phyloP scores from a whole-genome alignment of 106 monocot genomes.

The Allium sativum region DNA sequence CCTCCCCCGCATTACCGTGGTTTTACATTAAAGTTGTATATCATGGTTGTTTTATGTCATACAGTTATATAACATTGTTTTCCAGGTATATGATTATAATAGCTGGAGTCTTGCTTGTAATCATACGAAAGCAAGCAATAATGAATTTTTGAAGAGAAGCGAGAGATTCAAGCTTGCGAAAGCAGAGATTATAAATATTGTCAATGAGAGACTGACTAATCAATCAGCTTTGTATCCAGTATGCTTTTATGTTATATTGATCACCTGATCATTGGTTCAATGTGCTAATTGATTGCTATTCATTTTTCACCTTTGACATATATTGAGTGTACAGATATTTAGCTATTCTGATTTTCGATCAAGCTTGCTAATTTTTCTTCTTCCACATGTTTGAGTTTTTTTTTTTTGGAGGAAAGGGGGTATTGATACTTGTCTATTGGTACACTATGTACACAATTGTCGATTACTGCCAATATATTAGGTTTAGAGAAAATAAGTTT shows the following conservation, averaged over 20 bases:
- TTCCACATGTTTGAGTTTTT: too few species aligned
- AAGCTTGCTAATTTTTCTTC: too few species aligned
- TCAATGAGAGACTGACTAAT: constrained; percentile 64
- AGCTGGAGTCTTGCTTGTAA: constrained; percentile 41
- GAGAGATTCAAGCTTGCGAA: constrained; percentile 54
- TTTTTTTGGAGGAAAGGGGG: too few species aligned
- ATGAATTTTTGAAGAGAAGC: constrained; percentile 43
- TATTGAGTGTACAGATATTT: too few species aligned
- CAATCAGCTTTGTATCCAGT: constrained; percentile 35
- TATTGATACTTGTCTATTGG: too few species aligned
- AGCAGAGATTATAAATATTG: constrained; percentile 61
- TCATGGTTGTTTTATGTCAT: too few species aligned
- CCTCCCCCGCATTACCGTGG: neutral
- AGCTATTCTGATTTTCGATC: too few species aligned
- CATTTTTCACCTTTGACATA: too few species aligned
- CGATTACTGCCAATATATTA: too few species aligned
- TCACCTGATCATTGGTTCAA: neutral
- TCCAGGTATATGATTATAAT: constrained; percentile 72
- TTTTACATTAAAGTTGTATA: too few species aligned
- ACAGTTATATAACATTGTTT: neutral
- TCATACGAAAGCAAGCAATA: constrained; percentile 53
- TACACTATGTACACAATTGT: too few species aligned
- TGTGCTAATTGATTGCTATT: neutral
- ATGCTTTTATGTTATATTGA: neutral
- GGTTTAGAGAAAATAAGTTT: too few species aligned